Conservation (phyloP, 2,329 filamentous ascomycete genomes). For the Botryotinia convoluta region DNA sequence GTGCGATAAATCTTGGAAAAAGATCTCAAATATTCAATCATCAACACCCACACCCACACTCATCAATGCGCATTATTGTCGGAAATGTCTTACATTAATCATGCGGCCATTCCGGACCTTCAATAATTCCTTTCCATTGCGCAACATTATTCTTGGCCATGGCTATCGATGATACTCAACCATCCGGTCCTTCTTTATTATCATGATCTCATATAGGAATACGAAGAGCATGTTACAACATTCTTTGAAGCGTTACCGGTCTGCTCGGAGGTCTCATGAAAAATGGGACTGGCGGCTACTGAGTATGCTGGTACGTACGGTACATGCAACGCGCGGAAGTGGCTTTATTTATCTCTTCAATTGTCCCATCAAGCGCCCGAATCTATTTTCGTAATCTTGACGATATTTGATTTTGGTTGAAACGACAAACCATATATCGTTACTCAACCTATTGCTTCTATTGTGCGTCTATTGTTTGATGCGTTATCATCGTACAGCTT, state of each 20-base stretch:
- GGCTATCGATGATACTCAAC: not conserved
- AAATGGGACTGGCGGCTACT: constrained; percentile 17
- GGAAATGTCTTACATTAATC: constrained; percentile 19
- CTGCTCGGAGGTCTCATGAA: constrained; percentile 10
- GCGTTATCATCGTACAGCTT: constrained; percentile 3
- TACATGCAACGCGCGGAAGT: constrained; percentile 14
- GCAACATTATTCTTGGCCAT: constrained; percentile 11
- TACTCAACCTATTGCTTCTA: not conserved
- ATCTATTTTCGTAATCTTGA: constrained; percentile 14
- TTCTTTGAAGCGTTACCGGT: constrained; percentile 12
- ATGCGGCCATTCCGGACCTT: constrained; percentile 15
- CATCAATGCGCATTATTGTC: constrained; percentile 8
- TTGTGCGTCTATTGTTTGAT: constrained; percentile 9
- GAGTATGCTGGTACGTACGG: not conserved
- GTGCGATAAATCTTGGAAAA: constrained; percentile 7
- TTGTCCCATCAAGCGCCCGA: constrained; percentile 14
- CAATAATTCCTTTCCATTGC: not conserved
- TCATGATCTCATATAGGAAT: constrained; percentile 9
- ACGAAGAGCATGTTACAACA: constrained; percentile 3
- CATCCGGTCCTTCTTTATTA: not conserved
- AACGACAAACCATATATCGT: not conserved
- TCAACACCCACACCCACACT: not conserved
- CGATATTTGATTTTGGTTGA: not conserved
- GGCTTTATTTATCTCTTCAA: constrained; percentile 8
- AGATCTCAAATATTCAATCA: constrained; percentile 5